Conservation (phyloP, 768 basidiomycete genomes). For the Tephrocybe rancida region DNA sequence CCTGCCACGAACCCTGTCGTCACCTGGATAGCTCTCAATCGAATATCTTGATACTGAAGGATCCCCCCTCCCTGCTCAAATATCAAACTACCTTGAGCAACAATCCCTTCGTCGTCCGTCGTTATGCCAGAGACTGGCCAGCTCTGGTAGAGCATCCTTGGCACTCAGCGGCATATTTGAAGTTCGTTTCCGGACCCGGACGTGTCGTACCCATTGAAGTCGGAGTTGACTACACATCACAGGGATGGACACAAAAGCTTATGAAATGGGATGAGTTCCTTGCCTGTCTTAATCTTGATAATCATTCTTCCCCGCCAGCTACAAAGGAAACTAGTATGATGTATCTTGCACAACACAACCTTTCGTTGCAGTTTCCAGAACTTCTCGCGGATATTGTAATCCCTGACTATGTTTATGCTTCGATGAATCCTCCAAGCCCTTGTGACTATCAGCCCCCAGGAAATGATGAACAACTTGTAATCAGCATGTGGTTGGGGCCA, state of each 20-base stretch:
- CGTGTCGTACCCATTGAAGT: constrained; percentile 91
- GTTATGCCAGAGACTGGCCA: constrained; percentile 73
- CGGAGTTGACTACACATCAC: constrained; percentile 78
- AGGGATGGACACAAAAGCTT: constrained; percentile 81
- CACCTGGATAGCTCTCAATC: constrained; percentile 22
- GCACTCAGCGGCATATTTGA: constrained; percentile 71
- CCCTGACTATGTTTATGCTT: constrained; percentile 90
- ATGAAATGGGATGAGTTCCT: constrained; percentile 83
- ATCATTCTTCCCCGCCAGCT: constrained; percentile 22
- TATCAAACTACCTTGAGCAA: constrained; percentile 49
- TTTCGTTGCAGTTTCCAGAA: constrained; percentile 82
- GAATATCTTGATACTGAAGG: constrained; percentile 41
- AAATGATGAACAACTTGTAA: constrained; percentile 64
- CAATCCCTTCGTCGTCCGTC: constrained; percentile 74
- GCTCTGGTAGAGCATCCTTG: constrained; percentile 74
- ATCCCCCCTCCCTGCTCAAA: constrained; percentile 57
- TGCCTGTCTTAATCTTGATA: constrained; percentile 37
- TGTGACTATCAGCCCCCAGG: constrained; percentile 63
- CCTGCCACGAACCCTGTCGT: neutral
- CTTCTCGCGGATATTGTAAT: constrained; percentile 73
- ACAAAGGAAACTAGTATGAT: constrained; percentile 32
- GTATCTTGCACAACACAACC: constrained; percentile 92
- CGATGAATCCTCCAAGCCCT: constrained; percentile 44
- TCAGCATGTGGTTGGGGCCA: constrained; percentile 87
- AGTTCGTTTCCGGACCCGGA: constrained; percentile 71